Evolutionary conservation across 257 asterid genomes (phyloP).

Genomic region (Solanum bukasovii): DNA sequence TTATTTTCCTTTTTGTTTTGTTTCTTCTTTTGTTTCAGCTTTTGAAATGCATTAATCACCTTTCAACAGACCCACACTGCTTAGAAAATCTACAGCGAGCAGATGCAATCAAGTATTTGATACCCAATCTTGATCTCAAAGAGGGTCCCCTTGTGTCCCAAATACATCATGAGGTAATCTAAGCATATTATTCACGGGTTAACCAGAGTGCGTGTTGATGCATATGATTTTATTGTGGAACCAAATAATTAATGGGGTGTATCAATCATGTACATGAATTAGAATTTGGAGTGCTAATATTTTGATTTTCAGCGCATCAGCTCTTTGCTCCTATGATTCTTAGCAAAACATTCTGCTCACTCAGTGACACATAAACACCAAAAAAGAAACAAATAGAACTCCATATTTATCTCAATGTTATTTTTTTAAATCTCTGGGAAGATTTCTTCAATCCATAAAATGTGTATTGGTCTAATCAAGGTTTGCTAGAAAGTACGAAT

Average conservation of each 20-base stretch:
- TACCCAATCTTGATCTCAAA: conserved; percentile 94
- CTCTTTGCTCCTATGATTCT: neutral
- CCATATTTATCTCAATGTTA: neutral
- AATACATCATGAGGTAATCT: conserved; percentile 93
- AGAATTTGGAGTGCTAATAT: neutral
- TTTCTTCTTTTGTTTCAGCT: conserved; percentile 30
- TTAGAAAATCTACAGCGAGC: conserved; percentile 96
- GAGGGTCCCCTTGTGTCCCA: conserved; percentile 86
- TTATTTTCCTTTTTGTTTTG: neutral
- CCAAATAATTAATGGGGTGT: neutral
- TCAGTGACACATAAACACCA: neutral
- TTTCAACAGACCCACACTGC: conserved; percentile 96
- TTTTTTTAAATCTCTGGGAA: neutral
- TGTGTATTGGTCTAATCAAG: neutral
- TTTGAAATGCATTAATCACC: conserved; percentile 85
- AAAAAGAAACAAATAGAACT: neutral
- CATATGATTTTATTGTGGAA: neutral
- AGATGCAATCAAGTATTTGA: conserved; percentile 88
- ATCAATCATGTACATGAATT: neutral
- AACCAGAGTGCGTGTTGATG: neutral
- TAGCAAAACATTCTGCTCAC: neutral
- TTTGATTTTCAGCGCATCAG: neutral
- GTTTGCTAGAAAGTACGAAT: neutral
- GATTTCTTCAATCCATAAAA: neutral
- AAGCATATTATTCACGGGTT: neutral